Evolutionary conservation across 345 rosid genomes (phyloP), one percentile per base, ranked within the genome.

Genomic region (Eutrema heterophyllum): DNA sequence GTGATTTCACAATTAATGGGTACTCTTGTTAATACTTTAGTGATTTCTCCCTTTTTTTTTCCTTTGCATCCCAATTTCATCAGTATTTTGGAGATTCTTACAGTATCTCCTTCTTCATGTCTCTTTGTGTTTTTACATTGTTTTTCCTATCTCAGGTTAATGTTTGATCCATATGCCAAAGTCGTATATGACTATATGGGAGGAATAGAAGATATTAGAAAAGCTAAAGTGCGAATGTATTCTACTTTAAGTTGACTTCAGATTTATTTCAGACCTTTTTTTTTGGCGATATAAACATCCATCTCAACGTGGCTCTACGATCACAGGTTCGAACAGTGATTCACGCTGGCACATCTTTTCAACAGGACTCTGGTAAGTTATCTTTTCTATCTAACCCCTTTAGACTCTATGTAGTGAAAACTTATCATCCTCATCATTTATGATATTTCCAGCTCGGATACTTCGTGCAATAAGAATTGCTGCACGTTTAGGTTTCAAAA

Each of bases 1-100:
- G 98, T 41, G 99, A 96, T 81, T 89, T 96, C 75, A 92, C 99
- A n/a, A 88, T 96, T 50, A 96, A 92, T 76, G 91, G 97, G 98
- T 90, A 72, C 13, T 48, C 75, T 76, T 71, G 56, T 78, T 46
- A 18, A 36, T 32, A 51, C 71, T 36, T 43, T 6, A 45, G 9
- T 59, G 24, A 2, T 55, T 39, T 74, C 15, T 15, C 51, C 33
- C 49, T 26, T 15, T 44, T 6, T 12, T 8, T 14, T 49, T 7
- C 44, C 10, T 45, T 24, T 51, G 45, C 60, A 38, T 72, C 30
- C n/a, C 35, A 35, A 30, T 43, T 26, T 52, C 9, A 67, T 59
- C 55, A 24, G 30, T 9, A 43, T 13, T 49, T 18, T 38, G 36
- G 14, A 60, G 16, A 30, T 50, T 64, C 7, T 45, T 53, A 4